A percentile compares a stretch with the other conserved stretches of the same genome.
Evolutionary conservation across 2,329 filamentous ascomycete species (phyloP).

Genomic region (Cladosporium sp.): DNA sequence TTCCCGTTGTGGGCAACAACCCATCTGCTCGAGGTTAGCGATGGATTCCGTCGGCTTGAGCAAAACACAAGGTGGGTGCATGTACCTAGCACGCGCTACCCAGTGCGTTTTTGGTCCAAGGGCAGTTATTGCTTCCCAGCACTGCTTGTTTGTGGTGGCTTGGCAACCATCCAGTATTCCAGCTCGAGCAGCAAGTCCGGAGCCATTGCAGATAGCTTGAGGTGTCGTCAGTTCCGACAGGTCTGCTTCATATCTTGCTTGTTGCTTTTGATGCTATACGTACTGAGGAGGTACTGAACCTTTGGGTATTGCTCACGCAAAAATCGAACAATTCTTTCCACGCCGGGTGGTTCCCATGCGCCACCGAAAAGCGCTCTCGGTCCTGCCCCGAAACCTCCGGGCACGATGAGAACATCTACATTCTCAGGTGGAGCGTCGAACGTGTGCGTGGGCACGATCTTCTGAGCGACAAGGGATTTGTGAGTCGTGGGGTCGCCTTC

Average conservation of each 20-base stretch:
- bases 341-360: constrained; percentile 8
- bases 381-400: constrained; percentile 54
- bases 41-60: too few relatives aligned
- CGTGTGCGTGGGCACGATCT: constrained; percentile 50
- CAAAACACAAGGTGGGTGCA: constrained; percentile 39
- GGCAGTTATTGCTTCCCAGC: constrained; percentile 47
- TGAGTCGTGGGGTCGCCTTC: background rate
- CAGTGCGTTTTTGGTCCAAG: constrained; percentile 53
- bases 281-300: constrained; percentile 26
- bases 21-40: constrained; percentile 39
- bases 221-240: constrained; percentile 32
- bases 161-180: constrained; percentile 57
- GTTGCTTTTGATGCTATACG: constrained; percentile 13
- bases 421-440: constrained; percentile 47
- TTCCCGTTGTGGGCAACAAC: constrained; percentile 57
- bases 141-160: constrained; percentile 66
- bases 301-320: constrained; percentile 34
- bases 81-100: constrained; percentile 59
- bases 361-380: constrained; percentile 15
- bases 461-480: constrained; percentile 4
- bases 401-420: constrained; percentile 62
- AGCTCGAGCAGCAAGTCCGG: constrained; percentile 53
- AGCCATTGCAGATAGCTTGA: constrained; percentile 64
- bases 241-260: too few relatives aligned
- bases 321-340: constrained; percentile 5